phyloP scores from a whole-genome alignment of 495 filamentous ascomycete genomes.

The Podospora tetraspora region DNA sequence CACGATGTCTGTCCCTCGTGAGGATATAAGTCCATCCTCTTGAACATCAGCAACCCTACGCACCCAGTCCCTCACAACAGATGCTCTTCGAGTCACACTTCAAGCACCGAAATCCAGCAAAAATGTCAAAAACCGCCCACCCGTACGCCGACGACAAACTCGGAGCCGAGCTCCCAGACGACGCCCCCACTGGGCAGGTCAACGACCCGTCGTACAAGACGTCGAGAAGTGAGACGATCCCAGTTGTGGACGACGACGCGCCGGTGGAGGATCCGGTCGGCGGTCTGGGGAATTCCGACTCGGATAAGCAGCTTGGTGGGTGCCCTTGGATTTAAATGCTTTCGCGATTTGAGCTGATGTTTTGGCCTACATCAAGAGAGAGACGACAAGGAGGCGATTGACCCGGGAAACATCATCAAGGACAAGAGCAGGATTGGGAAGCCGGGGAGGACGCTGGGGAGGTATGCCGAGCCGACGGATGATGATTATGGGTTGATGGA shows the following conservation, averaged over 20 bases:
- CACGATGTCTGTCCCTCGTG: no score
- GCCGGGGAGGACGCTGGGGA: slow-evolving; percentile 28
- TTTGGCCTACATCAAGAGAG: slow-evolving; percentile 27
- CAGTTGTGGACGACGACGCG: slow-evolving; percentile 48
- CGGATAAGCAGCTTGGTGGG: slow-evolving; percentile 49
- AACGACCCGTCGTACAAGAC: slow-evolving; percentile 32
- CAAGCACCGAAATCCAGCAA: background rate
- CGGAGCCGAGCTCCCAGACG: slow-evolving; percentile 17
- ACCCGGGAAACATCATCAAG: slow-evolving; percentile 46
- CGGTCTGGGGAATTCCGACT: slow-evolving; percentile 39
- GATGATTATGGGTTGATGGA: slow-evolving; percentile 36
- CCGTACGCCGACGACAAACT: slow-evolving; percentile 21
- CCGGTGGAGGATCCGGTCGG: slow-evolving; percentile 44
- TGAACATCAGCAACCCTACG: no score
- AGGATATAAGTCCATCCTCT: background rate
- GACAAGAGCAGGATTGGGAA: slow-evolving; percentile 46
- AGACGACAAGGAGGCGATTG: slow-evolving; percentile 52
- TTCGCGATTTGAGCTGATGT: background rate
- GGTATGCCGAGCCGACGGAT: slow-evolving; percentile 49
- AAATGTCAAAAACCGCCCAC: slow-evolving; percentile 26
- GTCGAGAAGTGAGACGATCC: slow-evolving; percentile 39
- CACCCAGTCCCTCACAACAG: no score
- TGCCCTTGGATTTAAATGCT: background rate
- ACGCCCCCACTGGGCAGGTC: slow-evolving; percentile 22
- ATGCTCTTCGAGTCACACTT: background rate